phyloP scores from a whole-genome alignment of 148 eudicot genomes.

The Persicaria tinctoria region DNA sequence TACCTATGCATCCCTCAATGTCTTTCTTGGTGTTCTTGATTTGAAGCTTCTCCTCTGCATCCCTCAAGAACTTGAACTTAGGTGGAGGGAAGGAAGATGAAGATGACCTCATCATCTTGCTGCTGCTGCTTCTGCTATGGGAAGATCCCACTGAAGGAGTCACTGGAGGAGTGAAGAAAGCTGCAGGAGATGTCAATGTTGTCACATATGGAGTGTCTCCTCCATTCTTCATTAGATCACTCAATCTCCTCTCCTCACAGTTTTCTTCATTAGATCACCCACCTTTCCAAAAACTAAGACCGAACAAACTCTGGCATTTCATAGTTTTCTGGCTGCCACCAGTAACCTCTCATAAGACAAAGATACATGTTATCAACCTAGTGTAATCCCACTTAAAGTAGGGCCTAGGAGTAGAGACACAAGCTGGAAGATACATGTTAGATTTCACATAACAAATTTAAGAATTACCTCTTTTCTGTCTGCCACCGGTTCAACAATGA shows the following conservation, averaged over 20 bases:
- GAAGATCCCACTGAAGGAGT: conserved; percentile 26
- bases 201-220: conserved; percentile 46
- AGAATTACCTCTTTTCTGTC: too few species aligned
- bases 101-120: conserved; percentile 21
- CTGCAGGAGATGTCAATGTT: conserved; percentile 52
- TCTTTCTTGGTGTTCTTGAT: conserved; percentile 12
- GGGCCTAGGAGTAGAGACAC: too few species aligned
- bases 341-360: too few species aligned
- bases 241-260: conserved; percentile 38
- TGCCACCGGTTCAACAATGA: too few species aligned
- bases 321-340: too few species aligned
- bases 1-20: neutral
- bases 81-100: conserved; percentile 54
- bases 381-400: too few species aligned
- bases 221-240: conserved; percentile 30
- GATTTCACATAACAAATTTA: too few species aligned
- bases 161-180: conserved; percentile 50
- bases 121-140: conserved; percentile 13
- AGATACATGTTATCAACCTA: too few species aligned
- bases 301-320: too few species aligned
- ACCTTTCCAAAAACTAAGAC: too few species aligned
- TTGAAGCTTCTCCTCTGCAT: conserved; percentile 64
- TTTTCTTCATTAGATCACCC: too few species aligned
- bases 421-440: too few species aligned
- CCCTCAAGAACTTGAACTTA: conserved; percentile 60